Evolutionary conservation across 148 eudicot species (phyloP).

Genomic region (Cornus florida): DNA sequence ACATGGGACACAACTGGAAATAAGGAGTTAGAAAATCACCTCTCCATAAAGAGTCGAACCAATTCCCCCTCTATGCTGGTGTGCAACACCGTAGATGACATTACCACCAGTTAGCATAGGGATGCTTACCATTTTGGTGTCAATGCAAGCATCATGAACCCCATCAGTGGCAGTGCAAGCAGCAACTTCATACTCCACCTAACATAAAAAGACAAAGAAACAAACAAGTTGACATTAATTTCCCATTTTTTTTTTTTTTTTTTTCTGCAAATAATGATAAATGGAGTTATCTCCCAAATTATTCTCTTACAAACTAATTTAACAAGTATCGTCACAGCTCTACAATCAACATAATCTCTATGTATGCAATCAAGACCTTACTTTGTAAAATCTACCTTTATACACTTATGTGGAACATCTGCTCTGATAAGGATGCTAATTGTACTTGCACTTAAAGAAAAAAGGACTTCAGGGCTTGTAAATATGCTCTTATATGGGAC

Average conservation of each 20-base stretch:
- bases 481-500: background rate
- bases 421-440: background rate
- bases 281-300: background rate
- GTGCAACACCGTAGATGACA: conserved; percentile 76
- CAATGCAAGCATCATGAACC: conserved; percentile 30
- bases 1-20: background rate
- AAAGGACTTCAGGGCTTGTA: background rate
- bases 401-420: too few species aligned
- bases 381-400: background rate
- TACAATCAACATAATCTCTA: background rate
- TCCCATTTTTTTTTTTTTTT: too few species aligned
- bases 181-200: conserved; percentile 72
- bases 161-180: conserved; percentile 38
- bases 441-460: background rate
- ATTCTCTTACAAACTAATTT: background rate
- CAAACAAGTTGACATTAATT: too few species aligned
- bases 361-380: background rate
- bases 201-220: background rate
- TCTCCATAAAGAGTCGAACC: conserved; percentile 73
- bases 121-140: conserved; percentile 45
- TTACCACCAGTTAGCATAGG: conserved; percentile 63
- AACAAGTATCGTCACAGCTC: background rate
- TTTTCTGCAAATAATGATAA: background rate
- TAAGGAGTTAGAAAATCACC: conserved; percentile 32
- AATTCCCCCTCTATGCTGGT: conserved; percentile 78